Conservation (phyloP, 768 basidiomycete genomes). For the Mycena maculata region DNA sequence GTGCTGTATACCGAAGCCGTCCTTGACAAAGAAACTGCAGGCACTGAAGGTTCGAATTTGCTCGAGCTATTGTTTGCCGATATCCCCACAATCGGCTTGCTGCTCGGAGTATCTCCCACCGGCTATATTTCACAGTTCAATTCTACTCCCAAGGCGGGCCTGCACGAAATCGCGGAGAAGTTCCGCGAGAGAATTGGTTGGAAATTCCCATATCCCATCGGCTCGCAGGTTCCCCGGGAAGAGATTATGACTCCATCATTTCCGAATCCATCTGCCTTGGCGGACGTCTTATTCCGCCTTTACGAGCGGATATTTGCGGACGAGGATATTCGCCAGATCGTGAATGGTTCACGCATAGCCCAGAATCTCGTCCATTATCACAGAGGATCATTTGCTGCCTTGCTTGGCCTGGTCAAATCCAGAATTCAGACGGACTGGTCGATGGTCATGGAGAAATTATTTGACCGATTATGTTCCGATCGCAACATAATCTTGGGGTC, state of each 20-base stretch:
- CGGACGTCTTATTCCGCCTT: constrained; percentile 4
- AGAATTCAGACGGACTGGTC: constrained; percentile 42
- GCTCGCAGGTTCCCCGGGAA: background rate
- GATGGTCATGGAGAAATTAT: constrained; percentile 44
- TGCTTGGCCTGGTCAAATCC: constrained; percentile 43
- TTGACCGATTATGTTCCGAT: constrained; percentile 38
- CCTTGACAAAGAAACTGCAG: constrained; percentile 37
- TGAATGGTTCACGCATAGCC: background rate
- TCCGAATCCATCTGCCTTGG: background rate
- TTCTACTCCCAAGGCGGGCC: constrained; percentile 43
- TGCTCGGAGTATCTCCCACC: constrained; percentile 50
- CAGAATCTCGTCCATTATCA: constrained; percentile 44
- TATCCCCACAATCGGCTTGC: constrained; percentile 46
- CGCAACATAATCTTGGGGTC: constrained; percentile 42
- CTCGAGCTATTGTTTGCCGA: constrained; percentile 46
- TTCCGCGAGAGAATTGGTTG: constrained; percentile 53
- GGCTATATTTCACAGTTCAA: constrained; percentile 50
- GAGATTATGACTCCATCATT: constrained; percentile 9
- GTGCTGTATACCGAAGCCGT: constrained; percentile 51
- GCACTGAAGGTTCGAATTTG: constrained; percentile 43
- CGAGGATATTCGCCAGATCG: constrained; percentile 8
- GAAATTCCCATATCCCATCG: constrained; percentile 41
- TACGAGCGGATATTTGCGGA: constrained; percentile 21
- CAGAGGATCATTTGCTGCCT: constrained; percentile 46
- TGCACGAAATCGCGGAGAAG: constrained; percentile 48